Base-by-base conservation (phyloP, 1,139 yeast species). In the Protomyces macrosporus region DNA sequence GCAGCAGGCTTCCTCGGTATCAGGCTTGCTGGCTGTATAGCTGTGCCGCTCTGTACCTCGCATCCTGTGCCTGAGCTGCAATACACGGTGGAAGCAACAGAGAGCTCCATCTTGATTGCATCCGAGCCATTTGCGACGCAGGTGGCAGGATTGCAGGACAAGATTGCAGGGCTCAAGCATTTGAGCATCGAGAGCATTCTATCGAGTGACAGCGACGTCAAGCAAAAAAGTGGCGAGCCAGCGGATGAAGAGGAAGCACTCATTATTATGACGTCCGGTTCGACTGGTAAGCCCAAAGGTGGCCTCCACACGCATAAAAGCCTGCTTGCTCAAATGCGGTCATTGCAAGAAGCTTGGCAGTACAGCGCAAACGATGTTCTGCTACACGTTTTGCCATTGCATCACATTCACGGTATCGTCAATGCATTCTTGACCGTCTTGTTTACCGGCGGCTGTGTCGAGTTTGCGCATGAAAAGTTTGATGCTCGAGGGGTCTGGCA, bases 281-380 rank as follows among this genome's bases (percentile, higher is more conserved):
- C 77, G 1, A 74, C 77, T 3, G 77, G 77, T 33, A 72, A 71
- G 53, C 77, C 77, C 30, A 75, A 75, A 64, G 77, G 77, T 32
- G 77, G 74, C 9, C 73, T 75, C 6, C 74, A 76, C 12, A 75
- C 77, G 30, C 69, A 75, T 45, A 67, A 67, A 16, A 75, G 76
- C 3, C 72, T 72, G 59, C 66, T 70, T 57, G 75, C 77, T 2
- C 77, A 75, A 62, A 72, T 75, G 14, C 65, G 68, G 30, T 74
- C 77, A 1, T 70, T 75, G 32, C 68, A 75, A 10, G 64, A 69
- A 55, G 77, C 75, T 1, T 75, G 77, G 77, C 59, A 70, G 32
- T 74, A 75, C 66, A 69, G 66, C 45, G 55, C 68, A 32, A 60
- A 65, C 7, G 75, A 77, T 32, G 69, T 67, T 50, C 68, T 75